Evolutionary conservation across 2,329 filamentous ascomycete genomes (phyloP), one percentile per base, ranked within the genome.

Genomic region (Colletotrichum horii): DNA sequence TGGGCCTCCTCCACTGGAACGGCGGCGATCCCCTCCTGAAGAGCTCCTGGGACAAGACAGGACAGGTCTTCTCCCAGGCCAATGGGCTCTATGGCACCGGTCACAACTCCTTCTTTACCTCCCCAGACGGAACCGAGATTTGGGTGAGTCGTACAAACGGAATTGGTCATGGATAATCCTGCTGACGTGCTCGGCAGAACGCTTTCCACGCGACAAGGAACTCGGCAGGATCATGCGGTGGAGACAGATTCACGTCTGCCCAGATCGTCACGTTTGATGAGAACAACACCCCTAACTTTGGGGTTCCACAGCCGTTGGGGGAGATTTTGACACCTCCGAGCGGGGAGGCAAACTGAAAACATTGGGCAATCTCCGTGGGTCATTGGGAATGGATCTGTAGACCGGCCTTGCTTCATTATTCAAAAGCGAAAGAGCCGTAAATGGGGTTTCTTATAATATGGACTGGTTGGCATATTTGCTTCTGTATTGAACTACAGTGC

Each of bases 91-190:
- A 58, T 16, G 55, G 55, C n/a, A 58, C 55, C 3, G 55, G 22
- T 5, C 55, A 58, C 15, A 58, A 58, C 55, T 58, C 55, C 8
- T 58, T 58, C 55, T 58, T 58, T 1, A 26, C 55, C 6, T 58
- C 55, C 0, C 55, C 55, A 1, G 55, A 58, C 6, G 55, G 55
- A 58, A 58, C 55, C 24, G 55, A 58, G 24, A 58, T 58, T 58
- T 58, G 55, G 55, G 55, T 58, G 9, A 28, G 55, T 58, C 2
- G 19, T 6, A 15, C 1, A 3, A 15, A 16, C 4, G 28, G 0
- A 26, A 1, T 19, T 28, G 16, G 0, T 19, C 3, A 11, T 43
- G 24, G 1, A 58, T 2, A 0, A 22, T 16, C 55, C 1, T 22
- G 16, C 15, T 58, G 0, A 58, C 26, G 4, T 58, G 8, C 2